These are phyloP conservation scores for Allomyces macrogynus DNA, from an alignment of 192 early-diverging fungal species.

Conservation along the genomic window DNA sequence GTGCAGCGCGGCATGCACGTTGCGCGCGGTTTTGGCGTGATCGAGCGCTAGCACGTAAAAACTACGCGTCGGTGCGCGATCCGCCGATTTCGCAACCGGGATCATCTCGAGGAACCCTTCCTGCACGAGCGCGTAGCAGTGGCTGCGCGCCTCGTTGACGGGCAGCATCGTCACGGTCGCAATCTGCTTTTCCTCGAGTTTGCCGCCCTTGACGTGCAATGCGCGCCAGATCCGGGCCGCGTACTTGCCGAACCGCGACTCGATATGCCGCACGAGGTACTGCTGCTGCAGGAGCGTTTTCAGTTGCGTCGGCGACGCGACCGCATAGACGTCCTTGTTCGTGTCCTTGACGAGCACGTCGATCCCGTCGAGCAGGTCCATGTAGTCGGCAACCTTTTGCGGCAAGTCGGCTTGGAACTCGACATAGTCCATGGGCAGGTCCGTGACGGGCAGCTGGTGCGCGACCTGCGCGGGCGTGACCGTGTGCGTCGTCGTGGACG, in stretches of 20 bases:
- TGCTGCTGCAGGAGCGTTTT: background rate
- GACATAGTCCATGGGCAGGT: background rate
- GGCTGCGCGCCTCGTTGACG: background rate
- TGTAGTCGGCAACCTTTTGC: background rate
- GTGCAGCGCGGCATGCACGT: background rate
- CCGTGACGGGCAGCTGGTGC: background rate
- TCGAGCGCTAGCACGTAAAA: background rate
- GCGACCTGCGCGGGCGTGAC: background rate
- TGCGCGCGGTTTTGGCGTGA: background rate
- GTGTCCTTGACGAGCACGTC: background rate
- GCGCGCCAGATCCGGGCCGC: background rate
- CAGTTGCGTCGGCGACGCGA: background rate
- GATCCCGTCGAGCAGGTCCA: background rate
- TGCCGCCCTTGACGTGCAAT: background rate
- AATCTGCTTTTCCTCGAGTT: background rate
- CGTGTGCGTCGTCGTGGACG: background rate
- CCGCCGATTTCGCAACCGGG: background rate
- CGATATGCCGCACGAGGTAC: background rate
- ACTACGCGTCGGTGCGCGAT: background rate
- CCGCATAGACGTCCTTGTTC: background rate
- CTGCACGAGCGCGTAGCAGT: background rate
- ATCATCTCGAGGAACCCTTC: background rate
- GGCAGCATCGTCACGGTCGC: background rate
- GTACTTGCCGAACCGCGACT: background rate
- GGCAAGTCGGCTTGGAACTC: background rate